phyloP scores from a whole-genome alignment of 495 filamentous ascomycete genomes.

The Trichoderma reesei region DNA sequence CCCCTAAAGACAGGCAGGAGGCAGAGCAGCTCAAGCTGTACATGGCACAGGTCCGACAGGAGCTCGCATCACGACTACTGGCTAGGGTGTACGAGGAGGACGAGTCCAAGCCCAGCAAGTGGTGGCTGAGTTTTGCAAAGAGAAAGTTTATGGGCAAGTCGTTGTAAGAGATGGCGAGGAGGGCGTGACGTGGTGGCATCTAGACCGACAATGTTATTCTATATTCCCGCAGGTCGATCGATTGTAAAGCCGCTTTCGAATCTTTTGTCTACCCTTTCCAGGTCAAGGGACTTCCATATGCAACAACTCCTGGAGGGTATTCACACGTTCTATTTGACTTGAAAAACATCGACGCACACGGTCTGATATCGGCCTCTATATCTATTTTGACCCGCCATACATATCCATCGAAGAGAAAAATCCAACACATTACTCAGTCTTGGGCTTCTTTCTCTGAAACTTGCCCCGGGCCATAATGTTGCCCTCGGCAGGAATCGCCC shows the following conservation, averaged over 20 bases:
- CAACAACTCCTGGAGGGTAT: background rate
- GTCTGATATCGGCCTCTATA: background rate
- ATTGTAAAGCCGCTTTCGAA: background rate
- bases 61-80: constrained; percentile 71
- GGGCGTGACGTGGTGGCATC: background rate
- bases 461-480: constrained; percentile 76
- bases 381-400: background rate
- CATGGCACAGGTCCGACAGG: constrained; percentile 84
- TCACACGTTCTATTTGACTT: background rate
- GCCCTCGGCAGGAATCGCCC: constrained; percentile 67
- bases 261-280: background rate
- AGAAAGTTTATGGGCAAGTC: constrained; percentile 98
- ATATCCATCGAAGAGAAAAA: too few relatives aligned
- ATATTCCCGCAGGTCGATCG: background rate
- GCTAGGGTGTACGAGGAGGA: constrained; percentile 76
- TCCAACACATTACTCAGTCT: constrained; percentile 26
- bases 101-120: constrained; percentile 80
- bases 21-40: constrained; percentile 82
- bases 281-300: background rate
- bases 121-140: constrained; percentile 98
- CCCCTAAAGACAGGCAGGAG: constrained; percentile 76
- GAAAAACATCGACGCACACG: background rate
- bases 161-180: constrained; percentile 38
- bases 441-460: constrained; percentile 45
- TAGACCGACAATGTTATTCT: background rate